These are phyloP conservation scores for Arctium minus DNA, from an alignment of 129 eudicot genomes.

Conservation along the genomic window DNA sequence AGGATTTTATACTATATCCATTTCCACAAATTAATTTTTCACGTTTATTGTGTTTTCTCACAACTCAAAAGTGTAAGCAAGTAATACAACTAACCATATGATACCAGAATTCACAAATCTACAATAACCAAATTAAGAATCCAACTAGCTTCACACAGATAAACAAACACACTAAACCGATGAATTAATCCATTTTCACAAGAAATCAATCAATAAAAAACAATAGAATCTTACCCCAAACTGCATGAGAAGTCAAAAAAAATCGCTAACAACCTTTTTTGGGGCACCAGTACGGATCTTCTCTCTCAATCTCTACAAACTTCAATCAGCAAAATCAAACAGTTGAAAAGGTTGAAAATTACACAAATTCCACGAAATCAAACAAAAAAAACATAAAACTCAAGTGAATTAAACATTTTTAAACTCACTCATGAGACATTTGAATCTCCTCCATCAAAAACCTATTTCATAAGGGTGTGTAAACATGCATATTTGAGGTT, in stretches of 20 bases:
- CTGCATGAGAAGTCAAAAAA: constrained; percentile 29
- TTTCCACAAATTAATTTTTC: not conserved
- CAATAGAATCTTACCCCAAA: constrained; percentile 18
- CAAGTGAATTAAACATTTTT: not conserved
- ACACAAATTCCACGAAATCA: constrained; percentile 1
- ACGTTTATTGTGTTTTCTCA: not conserved
- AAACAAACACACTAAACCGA: not conserved
- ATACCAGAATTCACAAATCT: not conserved
- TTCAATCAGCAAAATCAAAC: constrained; percentile 2
- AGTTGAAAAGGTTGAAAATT: not conserved
- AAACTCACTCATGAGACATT: not conserved
- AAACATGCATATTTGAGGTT: not conserved
- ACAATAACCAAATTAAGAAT: not conserved
- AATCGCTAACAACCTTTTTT: not conserved
- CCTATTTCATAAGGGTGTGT: not conserved
- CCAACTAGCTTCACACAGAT: constrained; percentile 13
- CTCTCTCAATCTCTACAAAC: constrained; percentile 16
- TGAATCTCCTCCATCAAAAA: not conserved
- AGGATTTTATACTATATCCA: constrained; percentile 2
- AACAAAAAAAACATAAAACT: not conserved
- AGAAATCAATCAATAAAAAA: not conserved
- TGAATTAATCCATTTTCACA: not conserved
- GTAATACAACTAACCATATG: not conserved
- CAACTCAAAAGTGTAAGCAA: not conserved
- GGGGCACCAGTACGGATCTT: constrained; percentile 9